Evolutionary conservation across 352 stramenopile genomes (phyloP), one percentile per base, ranked within the genome.

Genomic region (Lagenidium giganteum): DNA sequence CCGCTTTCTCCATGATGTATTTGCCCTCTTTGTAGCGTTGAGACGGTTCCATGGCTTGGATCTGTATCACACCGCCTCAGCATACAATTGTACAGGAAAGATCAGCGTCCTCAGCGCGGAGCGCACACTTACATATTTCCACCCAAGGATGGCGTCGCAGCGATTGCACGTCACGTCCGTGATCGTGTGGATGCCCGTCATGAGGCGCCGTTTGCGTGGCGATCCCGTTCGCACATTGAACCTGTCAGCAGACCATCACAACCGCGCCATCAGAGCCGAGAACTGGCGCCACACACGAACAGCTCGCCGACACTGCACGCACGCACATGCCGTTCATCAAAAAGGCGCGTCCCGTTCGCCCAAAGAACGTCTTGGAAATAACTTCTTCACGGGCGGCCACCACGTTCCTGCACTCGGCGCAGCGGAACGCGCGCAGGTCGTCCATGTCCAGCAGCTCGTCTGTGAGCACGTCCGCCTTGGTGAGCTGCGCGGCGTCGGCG

Each of bases 21-120:
- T 77, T 81, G 39, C 67, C 70, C 54, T 83, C 70, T 47, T 81
- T 83, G 68, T 83, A 83, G 50, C 74, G 73, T 41, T 83, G 70
- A 32, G 70, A 72, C 28, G 42, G 42, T 55, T 83, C 70, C 67
- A 78, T 81, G 25, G 70, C 70, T 45, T 79, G 79, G 46, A 83
- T 43, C 70, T 83, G 49, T 18, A 11, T 2, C 5, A 11, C 1
- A 42, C 17, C 11, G 22, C 44, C 14, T 17, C 44, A 33, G 51
- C 11, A 18, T 42, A 21, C 18, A n/a, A n/a, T n/a, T n/a, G n/a
- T 42, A n/a, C 29, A 31, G 13, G 28, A 40, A 16, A 20, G 13
- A 5, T n/a, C 26, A 27, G 17, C 17, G 25, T 31, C 17, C 23
- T 25, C 30, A 36, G 16, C 12, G 7, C 21, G 21, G 9, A 18